Conservation (phyloP, 2,329 filamentous ascomycete species). For the Lasiodiplodia theobromae region DNA sequence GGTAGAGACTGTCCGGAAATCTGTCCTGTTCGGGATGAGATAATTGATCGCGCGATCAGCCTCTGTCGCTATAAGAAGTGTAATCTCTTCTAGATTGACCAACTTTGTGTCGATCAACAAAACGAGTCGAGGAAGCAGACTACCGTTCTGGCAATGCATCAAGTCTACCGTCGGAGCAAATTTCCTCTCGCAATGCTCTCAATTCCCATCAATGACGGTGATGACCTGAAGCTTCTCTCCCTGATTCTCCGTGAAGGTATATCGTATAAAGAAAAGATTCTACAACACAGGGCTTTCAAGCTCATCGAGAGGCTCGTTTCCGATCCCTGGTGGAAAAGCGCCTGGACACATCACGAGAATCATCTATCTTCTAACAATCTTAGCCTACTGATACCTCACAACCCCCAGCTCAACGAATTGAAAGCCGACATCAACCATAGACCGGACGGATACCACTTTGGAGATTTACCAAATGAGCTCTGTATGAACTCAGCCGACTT, state of each 20-base stretch:
- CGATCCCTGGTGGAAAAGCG: constrained; percentile 1
- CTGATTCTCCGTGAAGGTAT: neutral
- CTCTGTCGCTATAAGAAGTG: constrained; percentile 1
- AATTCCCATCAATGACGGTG: neutral
- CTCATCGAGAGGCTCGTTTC: neutral
- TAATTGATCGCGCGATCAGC: neutral
- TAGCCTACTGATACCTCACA: neutral
- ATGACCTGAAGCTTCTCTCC: neutral
- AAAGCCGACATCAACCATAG: neutral
- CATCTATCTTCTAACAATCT: neutral
- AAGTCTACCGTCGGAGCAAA: constrained; percentile 1
- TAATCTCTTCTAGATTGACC: constrained; percentile 1
- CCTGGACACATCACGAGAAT: constrained; percentile 1
- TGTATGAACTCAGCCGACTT: neutral
- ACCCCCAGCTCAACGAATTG: neutral
- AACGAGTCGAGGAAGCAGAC: constrained; percentile 3
- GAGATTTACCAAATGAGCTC: neutral
- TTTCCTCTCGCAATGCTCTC: neutral
- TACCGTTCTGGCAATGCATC: constrained; percentile 1
- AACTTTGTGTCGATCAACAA: constrained; percentile 4
- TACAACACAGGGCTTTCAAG: neutral
- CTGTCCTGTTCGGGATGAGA: neutral
- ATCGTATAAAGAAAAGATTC: neutral
- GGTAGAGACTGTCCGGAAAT: neutral
- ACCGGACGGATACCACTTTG: neutral